Percentiles rank a stretch among this genome's conserved stretches.
phyloP scores from a whole-genome alignment of 805 yeast species.

The Metschnikowia peoriensis region DNA sequence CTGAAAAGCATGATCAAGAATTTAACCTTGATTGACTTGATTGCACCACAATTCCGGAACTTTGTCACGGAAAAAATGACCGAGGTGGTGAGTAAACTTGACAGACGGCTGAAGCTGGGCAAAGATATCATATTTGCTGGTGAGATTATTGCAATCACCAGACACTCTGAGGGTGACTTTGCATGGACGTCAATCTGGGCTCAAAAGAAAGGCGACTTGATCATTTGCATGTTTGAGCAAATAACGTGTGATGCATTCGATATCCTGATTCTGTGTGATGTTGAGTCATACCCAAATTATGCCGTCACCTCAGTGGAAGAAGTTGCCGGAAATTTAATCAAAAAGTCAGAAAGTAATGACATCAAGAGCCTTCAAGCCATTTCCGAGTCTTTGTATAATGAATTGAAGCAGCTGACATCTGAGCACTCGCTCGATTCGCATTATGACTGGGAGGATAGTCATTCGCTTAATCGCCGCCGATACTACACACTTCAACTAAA shows the following conservation, averaged over 20 bases:
- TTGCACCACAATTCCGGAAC: constrained; percentile 72
- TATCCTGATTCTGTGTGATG: constrained; percentile 17
- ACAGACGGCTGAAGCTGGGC: constrained; percentile 16
- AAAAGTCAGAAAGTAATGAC: constrained; percentile 17
- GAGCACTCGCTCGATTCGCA: constrained; percentile 8
- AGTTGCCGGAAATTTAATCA: constrained; percentile 35
- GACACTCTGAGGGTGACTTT: constrained; percentile 57
- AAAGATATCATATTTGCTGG: constrained; percentile 69
- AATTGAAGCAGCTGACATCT: constrained; percentile 15
- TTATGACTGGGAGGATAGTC: constrained; percentile 27
- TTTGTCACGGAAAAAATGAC: constrained; percentile 61
- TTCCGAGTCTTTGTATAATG: constrained; percentile 28
- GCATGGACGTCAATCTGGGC: constrained; percentile 95
- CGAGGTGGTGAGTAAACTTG: constrained; percentile 8
- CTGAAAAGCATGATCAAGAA: constrained; percentile 61
- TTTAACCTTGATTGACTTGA: constrained; percentile 68
- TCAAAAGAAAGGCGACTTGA: constrained; percentile 63
- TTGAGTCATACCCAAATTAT: constrained; percentile 15
- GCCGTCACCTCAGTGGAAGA: constrained; percentile 27
- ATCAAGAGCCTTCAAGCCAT: constrained; percentile 21
- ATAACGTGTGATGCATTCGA: constrained; percentile 51
- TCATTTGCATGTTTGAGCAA: constrained; percentile 85
- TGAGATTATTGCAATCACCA: constrained; percentile 75
- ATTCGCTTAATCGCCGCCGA: constrained; percentile 51
- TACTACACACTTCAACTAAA: constrained; percentile 57